Evolutionary conservation across 2,329 filamentous ascomycete genomes (phyloP), one percentile per base, ranked within the genome.

Genomic region (Aureobasidium zeae): DNA sequence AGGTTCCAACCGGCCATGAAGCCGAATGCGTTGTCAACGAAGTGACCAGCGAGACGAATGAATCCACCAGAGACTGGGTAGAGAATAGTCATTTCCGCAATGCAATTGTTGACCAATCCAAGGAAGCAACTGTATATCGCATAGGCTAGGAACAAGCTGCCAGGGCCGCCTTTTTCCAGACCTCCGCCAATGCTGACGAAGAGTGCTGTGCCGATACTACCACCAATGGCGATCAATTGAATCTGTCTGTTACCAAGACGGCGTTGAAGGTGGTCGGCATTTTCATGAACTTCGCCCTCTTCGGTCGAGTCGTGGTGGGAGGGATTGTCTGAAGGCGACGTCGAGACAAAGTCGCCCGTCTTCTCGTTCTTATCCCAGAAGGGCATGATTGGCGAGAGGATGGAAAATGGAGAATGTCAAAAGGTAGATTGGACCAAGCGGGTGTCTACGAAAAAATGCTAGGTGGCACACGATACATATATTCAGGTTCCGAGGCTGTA

Each of bases 61-160:
- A 77, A 80, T 3, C 71, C 72, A 49, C 76, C 75, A 17, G 68
- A 70, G 32, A 81, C 68, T 26, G 77, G 77, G 67, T 78, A 75
- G 49, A 72, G 73, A 30, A 69, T 66, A 19, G 66, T 69, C 77
- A 81, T 81, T 57, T 82, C 77, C 15, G 77, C 77, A 49, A 79
- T 67, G 46, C 69, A 72, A 55, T 79, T 80, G 66, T 79, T 81
- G 55, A 81, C 73, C 16, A 77, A 62, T 19, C 65, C 76, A 45
- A 81, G 66, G 41, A 80, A 54, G 52, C 64, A 57, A 26, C 65
- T 66, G 57, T 80, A 79, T 32, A 77, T 51, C 20, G 66, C 65
- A 55, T 75, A 81, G 21, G 73, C 76, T 45, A 81, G 54, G 48
- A 81, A 66, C 21, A 81, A 61, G 46, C 67, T 71, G 44, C 60